Evolutionary conservation across 495 filamentous ascomycete species (phyloP), one percentile per base, ranked within the genome.

Genomic region (Tuber umbilicatum): DNA sequence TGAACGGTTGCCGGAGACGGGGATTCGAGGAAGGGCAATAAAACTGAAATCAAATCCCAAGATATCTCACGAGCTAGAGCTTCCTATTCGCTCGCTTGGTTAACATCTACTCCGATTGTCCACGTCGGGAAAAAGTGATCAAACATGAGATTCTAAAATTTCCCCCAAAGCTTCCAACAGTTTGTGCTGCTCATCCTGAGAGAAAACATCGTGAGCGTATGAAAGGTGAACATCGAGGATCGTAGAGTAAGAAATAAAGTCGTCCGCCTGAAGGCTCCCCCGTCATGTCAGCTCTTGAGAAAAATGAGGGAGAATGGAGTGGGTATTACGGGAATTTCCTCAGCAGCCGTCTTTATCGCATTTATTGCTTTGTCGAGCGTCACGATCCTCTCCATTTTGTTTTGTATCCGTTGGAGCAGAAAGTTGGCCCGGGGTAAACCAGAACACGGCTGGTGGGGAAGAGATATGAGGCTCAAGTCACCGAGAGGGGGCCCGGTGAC

Each of bases 21-120:
- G n/a, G 81, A 82, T 71, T 92, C 89, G 1, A 99, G 87, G 1
- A 97, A 88, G 27, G 91, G 90, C 31, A 97, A 85, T 2, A 99
- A 88, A 69, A 97, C 88, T 81, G 92, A 90, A 12, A 99, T 91
- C 64, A 99, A 84, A 81, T 99, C 95, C 95, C 95, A 99, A 68
- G 95, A 96, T 80, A 99, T 97, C 76, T 97, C 93, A 69, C 89
- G 89, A 1, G 94, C 94, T 72, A 99, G 87, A 68, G 88, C 88
- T 39, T 79, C 78, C 81, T 82, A 55, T 64, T 31, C 55, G 27
- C 37, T 40, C n/a, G 16, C 35, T 19, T 45, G 50, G 69, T 78
- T 68, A 79, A 68, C 60, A 43, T 37, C 6, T 35, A 69, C 67
- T 69, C 39, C n/a, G 70, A 39, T n/a, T 42, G 27, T 37, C 50